phyloP scores from a whole-genome alignment of 2,329 filamentous ascomycete genomes.

The Neonectria coccinea region DNA sequence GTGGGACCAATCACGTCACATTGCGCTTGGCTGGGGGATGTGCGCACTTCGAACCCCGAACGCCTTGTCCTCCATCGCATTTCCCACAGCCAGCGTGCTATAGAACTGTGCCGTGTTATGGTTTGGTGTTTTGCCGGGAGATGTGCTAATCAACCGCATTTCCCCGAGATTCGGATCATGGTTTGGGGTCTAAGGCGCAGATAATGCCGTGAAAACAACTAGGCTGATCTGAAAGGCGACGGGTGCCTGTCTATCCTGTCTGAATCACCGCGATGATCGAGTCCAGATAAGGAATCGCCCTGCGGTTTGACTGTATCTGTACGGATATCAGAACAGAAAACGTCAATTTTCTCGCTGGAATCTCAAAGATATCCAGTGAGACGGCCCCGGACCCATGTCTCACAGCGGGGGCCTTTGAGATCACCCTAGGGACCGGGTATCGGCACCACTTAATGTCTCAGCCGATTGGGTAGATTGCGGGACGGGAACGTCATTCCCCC shows the following conservation, averaged over 20 bases:
- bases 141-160: constrained; percentile 5
- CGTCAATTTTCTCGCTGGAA: constrained; percentile 20
- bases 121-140: constrained; percentile 10
- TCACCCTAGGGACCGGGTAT: constrained; percentile 40
- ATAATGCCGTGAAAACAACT: background rate
- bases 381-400: constrained; percentile 43
- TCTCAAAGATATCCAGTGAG: constrained; percentile 30
- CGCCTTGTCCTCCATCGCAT: background rate
- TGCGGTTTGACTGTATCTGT: constrained; percentile 1
- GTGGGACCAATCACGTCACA: constrained; percentile 27
- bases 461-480: constrained; percentile 41
- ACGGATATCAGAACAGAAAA: constrained; percentile 1
- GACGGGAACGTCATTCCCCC: constrained; percentile 46
- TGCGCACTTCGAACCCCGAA: background rate
- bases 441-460: constrained; percentile 35
- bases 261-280: constrained; percentile 13
- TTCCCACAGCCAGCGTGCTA: constrained; percentile 4
- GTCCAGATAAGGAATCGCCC: constrained; percentile 8
- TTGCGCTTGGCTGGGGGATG: constrained; percentile 14
- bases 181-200: background rate
- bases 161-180: background rate
- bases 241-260: constrained; percentile 20
- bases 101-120: background rate
- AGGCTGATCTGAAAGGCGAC: background rate
- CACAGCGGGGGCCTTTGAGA: constrained; percentile 42